These are phyloP conservation scores for Eremothecium sinecaudum DNA, from an alignment of 1,139 yeast species.

Conservation along the genomic window DNA sequence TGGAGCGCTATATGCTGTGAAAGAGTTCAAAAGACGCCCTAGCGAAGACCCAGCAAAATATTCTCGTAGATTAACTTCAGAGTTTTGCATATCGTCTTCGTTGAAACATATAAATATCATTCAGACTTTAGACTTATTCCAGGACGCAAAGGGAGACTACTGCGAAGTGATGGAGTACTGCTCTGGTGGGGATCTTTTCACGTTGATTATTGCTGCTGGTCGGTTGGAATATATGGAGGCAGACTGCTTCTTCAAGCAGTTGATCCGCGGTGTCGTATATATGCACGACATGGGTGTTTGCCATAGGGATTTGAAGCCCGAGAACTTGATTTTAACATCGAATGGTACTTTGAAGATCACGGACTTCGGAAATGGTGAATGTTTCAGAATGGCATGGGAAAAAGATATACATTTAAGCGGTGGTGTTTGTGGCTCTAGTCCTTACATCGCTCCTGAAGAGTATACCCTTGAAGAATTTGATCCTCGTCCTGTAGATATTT, in stretches of 20 bases:
- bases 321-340: constrained; percentile 71
- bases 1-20: constrained; percentile 65
- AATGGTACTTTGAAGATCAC: constrained; percentile 79
- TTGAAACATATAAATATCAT: constrained; percentile 73
- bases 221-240: constrained; percentile 81
- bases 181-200: constrained; percentile 87
- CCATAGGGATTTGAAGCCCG: constrained; percentile 93
- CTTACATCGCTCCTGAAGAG: constrained; percentile 96
- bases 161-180: constrained; percentile 97
- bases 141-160: constrained; percentile 86
- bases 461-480: constrained; percentile 68
- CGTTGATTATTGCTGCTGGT: constrained; percentile 75
- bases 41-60: constrained; percentile 52
- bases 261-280: constrained; percentile 82
- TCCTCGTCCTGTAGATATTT: constrained; percentile 84
- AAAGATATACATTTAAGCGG: constrained; percentile 69
- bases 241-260: constrained; percentile 89
- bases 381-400: constrained; percentile 97
- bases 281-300: constrained; percentile 98
- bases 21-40: constrained; percentile 57
- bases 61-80: constrained; percentile 67
- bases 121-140: constrained; percentile 74
- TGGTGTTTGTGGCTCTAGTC: constrained; percentile 83
- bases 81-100: constrained; percentile 77
- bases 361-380: constrained; percentile 93